A percentile compares a stretch with the other conserved stretches of the same genome.
phyloP scores from a whole-genome alignment of 169 alveolate species.

The Cytauxzoon felis region DNA sequence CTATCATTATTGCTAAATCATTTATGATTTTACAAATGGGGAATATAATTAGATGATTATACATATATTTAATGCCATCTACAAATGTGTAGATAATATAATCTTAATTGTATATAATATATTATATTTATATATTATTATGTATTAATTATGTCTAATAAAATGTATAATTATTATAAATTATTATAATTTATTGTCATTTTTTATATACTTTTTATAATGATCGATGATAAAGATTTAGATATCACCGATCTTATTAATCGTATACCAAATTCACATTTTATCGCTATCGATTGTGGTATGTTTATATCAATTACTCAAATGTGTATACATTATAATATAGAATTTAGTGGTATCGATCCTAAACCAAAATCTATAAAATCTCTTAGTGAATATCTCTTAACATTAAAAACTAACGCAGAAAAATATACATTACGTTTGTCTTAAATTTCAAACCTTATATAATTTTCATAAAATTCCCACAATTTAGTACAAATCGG shows the following conservation, averaged over 20 bases:
- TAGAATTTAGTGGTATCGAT: constrained; percentile 51
- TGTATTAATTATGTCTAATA: too few relatives aligned
- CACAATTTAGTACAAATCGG: constrained; percentile 62
- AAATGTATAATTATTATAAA: too few relatives aligned
- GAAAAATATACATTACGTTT: constrained; percentile 23
- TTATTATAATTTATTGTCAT: too few relatives aligned
- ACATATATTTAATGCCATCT: too few relatives aligned
- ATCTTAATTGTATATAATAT: too few relatives aligned
- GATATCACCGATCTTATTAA: constrained; percentile 10
- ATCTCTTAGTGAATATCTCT: constrained; percentile 14
- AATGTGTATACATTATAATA: neutral
- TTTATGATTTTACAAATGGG: too few relatives aligned
- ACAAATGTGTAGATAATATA: too few relatives aligned
- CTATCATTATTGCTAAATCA: too few relatives aligned
- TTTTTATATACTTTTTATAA: neutral
- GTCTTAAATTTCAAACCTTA: neutral
- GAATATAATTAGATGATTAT: too few relatives aligned
- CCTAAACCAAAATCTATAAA: constrained; percentile 1
- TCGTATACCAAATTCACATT: constrained; percentile 18
- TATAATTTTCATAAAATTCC: constrained; percentile 1
- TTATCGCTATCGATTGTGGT: constrained; percentile 58
- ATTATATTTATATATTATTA: too few relatives aligned
- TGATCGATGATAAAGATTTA: neutral
- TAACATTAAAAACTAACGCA: constrained; percentile 12
- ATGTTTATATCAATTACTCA: neutral